Base-by-base conservation (phyloP, 106 monocot genomes). In the Ottelia alismoides region DNA sequence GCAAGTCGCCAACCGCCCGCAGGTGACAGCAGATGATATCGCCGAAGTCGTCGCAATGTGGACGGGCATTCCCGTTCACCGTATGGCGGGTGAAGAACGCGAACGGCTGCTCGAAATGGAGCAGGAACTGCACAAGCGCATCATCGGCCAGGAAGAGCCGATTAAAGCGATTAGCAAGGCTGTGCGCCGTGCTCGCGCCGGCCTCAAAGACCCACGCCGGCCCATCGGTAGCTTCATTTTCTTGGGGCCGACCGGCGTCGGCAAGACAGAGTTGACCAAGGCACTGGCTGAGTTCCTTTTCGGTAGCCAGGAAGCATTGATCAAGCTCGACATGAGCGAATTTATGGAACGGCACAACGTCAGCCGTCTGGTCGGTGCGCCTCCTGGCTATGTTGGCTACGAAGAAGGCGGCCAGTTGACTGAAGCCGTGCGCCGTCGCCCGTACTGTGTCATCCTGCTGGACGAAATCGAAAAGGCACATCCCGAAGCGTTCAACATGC, bases 331-430 rank as follows among this genome's bases (percentile, higher is more conserved):
- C 49, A 91, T 91, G 90, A 81, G 80, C 0, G 90, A 91, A 44
- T 91, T 84, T 55, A 91, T 91, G 90, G 84, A 85, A 70, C 90
- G 84, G 57, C 84, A 91, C 49, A 84, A 80, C 0, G 84, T 91
- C 22, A 48, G 84, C 0, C 53, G 84, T 0, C 70, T 91, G 1
- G 84, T 91, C 19, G 84, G 90, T 40, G 90, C 90, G 3, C 90
- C 90, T 10, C 84, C 90, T 22, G 90, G 90, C 74, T 80, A 80
- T 56, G 75, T 81, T 60, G 80, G 80, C 11, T 72, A 81, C 45
- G 80, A 81, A 20, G 80, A 81, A 60, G 79, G 29, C 56, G 76
- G n/a, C n/a, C n/a, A n/a, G n/a, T n/a, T n/a, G n/a, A n/a, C n/a
- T n/a, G n/a, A n/a, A n/a, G n/a, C n/a, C 1, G 84, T 76, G 46